phyloP scores from a whole-genome alignment of 106 monocot genomes.

The Dendrobium catenatum region DNA sequence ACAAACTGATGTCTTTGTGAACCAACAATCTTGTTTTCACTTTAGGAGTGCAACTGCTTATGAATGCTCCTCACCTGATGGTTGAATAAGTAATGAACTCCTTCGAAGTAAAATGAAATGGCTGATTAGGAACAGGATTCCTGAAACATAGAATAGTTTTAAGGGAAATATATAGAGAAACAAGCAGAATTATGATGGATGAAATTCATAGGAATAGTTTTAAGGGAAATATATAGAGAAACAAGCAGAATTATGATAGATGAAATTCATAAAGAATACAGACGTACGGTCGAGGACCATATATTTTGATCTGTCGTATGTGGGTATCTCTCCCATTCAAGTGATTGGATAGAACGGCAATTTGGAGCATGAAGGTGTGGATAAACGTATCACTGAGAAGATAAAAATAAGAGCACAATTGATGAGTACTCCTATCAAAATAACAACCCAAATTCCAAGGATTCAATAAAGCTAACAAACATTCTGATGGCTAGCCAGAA shows the following conservation, averaged over 20 bases:
- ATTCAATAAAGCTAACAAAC: not conserved
- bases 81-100: slow-evolving; percentile 77
- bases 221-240: not conserved
- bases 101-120: slow-evolving; percentile 89
- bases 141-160: slow-evolving; percentile 28
- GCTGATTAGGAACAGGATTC: slow-evolving; percentile 90
- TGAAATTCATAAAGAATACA: slow-evolving; percentile 2
- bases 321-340: slow-evolving; percentile 97
- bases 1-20: not conserved
- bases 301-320: slow-evolving; percentile 93
- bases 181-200: not conserved
- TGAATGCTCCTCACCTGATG: slow-evolving; percentile 37
- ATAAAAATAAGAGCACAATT: not conserved
- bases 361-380: slow-evolving; percentile 97
- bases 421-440: not conserved
- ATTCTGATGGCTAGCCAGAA: not conserved
- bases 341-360: slow-evolving; percentile 83
- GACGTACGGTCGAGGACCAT: slow-evolving; percentile 82
- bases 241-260: not conserved
- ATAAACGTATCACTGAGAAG: slow-evolving; percentile 71
- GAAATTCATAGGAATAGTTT: not conserved
- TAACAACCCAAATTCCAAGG: not conserved
- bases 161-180: not conserved
- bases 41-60: not conserved
- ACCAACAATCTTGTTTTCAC: not conserved